Evolutionary conservation across 805 yeast genomes (phyloP), one percentile per base, ranked within the genome.

Genomic region (Metschnikowia henanensis): DNA sequence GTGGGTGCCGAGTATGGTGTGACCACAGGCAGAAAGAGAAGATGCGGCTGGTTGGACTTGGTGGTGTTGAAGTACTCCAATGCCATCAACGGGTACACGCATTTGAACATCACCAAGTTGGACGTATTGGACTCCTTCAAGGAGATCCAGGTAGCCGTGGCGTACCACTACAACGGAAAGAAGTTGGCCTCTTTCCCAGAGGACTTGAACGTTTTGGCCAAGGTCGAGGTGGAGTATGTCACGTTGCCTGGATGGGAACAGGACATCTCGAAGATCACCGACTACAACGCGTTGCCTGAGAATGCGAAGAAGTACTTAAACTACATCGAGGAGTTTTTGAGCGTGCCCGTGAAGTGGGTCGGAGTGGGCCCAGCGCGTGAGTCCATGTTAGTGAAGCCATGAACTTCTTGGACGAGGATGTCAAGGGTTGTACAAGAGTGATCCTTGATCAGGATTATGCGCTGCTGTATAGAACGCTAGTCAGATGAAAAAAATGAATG

Each of bases 321-420:
- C 55, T 94, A 68, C 65, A 92, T 94, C 60, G 98, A 90, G 70
- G 84, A 89, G 51, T 91, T 77, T 60, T 74, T 91, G 50, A 76
- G 77, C 37, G 92, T 88, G 46, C 96, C 95, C 44, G 78, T 94
- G 51, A 86, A 85, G 65, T 94, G 97, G 97, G 94, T 94, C 50
- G 99, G 99, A 64, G 94, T 96, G 45, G 99, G 99, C 51, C 97
- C 99, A 51, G 96, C 89, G 41, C 87, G 98, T 73, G 95, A 86
- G 45, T 82, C 91, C 29, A 91, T 90, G 97, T 76, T 90, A 57
- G 81, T 80, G 56, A 84, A 81, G 64, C 51, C 54, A 31, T 21
- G 46, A 39, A 19, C 29, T 20, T n/a, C n/a, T n/a, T n/a, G n/a
- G n/a, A n/a, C n/a, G n/a, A n/a, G n/a, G n/a, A n/a, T n/a, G n/a